A percentile compares a stretch with the other conserved stretches of the same genome.
Conservation (phyloP, 176 grass and related monocot genomes). For the Oryza officinalis region DNA sequence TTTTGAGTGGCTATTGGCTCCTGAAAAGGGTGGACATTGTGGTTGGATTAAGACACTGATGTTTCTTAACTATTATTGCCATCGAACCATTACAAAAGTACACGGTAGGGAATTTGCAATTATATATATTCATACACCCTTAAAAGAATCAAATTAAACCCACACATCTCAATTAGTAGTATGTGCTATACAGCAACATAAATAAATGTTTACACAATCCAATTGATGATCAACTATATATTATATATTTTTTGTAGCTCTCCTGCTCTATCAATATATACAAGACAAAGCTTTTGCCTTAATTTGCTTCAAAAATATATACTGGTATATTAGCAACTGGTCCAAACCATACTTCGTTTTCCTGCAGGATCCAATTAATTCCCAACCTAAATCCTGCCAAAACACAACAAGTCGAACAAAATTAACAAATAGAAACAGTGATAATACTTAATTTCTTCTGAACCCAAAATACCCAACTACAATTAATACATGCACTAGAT, state of each 20-base stretch:
- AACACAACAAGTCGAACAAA: neutral
- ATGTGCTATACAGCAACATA: neutral
- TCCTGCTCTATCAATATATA: too few relatives aligned
- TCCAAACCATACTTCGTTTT: neutral
- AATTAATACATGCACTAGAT: neutral
- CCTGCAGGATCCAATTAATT: neutral
- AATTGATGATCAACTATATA: neutral
- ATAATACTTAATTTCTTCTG: neutral
- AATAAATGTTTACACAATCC: neutral
- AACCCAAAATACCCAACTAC: neutral
- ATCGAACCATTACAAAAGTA: neutral
- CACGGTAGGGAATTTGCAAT: neutral
- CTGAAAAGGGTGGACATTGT: neutral
- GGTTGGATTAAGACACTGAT: neutral
- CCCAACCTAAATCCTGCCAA: conserved; percentile 8
- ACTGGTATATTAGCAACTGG: neutral
- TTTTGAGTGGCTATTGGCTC: neutral
- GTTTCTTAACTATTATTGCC: neutral
- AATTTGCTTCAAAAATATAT: too few relatives aligned
- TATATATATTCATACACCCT: neutral
- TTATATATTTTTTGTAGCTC: too few relatives aligned
- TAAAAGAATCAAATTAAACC: neutral
- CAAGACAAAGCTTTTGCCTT: too few relatives aligned
- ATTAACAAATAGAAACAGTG: neutral
- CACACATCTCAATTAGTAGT: neutral